A percentile compares a stretch with the other conserved stretches of the same genome.
Conservation (phyloP, 139 green algal species). For the Tetraselmis chui region DNA sequence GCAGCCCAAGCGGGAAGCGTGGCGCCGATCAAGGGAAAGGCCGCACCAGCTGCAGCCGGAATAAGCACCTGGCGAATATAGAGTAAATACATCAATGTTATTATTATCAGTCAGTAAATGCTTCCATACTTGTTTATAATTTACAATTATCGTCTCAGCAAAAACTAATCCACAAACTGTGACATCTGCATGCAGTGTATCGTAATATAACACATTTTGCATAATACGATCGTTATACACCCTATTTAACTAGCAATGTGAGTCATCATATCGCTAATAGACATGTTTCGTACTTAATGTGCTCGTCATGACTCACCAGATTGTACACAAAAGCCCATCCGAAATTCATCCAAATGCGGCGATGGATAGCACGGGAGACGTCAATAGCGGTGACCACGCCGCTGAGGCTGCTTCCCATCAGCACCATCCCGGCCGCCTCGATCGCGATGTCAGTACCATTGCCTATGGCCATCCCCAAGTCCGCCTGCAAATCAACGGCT, state of each 20-base stretch:
- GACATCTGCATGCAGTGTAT: no score
- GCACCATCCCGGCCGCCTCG: slow-evolving; percentile 43
- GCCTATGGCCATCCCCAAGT: slow-evolving; percentile 48
- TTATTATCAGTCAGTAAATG: no score
- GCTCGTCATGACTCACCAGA: background rate
- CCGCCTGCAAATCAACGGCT: no score
- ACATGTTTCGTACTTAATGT: no score
- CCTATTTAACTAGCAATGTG: no score
- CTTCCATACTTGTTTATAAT: no score
- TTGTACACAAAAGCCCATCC: slow-evolving; percentile 52
- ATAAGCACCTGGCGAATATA: slow-evolving; percentile 31
- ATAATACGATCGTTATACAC: no score
- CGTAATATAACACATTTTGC: no score
- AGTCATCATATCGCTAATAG: no score
- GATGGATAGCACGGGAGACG: slow-evolving; percentile 39
- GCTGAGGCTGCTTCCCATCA: slow-evolving; percentile 43
- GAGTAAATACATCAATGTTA: no score
- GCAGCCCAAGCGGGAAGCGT: background rate
- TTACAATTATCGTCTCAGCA: no score
- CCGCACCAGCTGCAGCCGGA: slow-evolving; percentile 35
- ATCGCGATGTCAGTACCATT: slow-evolving; percentile 41
- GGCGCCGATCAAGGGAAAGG: slow-evolving; percentile 27
- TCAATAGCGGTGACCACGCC: slow-evolving; percentile 46
- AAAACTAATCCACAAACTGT: no score
- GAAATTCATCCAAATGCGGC: slow-evolving; percentile 43